These are phyloP conservation scores for Rhizomucor miehei DNA, from an alignment of 371 early-diverging fungal species.

Conservation along the genomic window DNA sequence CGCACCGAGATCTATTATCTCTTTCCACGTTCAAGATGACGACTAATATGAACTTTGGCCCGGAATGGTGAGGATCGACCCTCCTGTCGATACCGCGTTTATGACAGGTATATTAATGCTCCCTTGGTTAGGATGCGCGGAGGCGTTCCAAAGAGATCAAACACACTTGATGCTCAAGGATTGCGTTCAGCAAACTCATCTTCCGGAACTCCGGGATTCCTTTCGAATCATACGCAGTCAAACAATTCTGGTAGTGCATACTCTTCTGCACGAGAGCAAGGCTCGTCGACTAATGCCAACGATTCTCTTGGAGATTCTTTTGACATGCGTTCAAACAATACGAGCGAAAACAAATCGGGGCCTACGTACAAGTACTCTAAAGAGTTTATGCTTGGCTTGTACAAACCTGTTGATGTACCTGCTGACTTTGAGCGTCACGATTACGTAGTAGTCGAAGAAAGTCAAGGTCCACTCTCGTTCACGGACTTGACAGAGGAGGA, in stretches of 20 bases:
- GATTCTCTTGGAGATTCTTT: too few species aligned
- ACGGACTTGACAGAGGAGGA: conserved; percentile 64
- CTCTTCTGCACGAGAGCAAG: conserved; percentile 6
- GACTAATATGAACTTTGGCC: conserved; percentile 84
- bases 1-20: too few species aligned
- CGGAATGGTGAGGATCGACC: conserved; percentile 64
- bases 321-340: too few species aligned
- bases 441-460: conserved; percentile 65
- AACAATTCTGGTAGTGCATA: conserved; percentile 9
- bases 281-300: neutral
- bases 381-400: conserved; percentile 77
- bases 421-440: conserved; percentile 72
- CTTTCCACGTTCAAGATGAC: conserved; percentile 31
- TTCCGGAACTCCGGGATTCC: too few species aligned
- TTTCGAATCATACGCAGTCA: conserved; percentile 6
- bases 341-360: neutral
- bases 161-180: conserved; percentile 19
- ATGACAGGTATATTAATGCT: neutral
- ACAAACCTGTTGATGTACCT: conserved; percentile 58
- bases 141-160: conserved; percentile 29
- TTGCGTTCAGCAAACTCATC: conserved; percentile 1
- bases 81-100: neutral
- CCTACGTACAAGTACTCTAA: conserved; percentile 75
- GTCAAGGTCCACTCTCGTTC: conserved; percentile 63
- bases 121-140: conserved; percentile 45